These are phyloP conservation scores for Dryas integrifolia DNA, from an alignment of 331 rosid species.

Conservation along the genomic window DNA sequence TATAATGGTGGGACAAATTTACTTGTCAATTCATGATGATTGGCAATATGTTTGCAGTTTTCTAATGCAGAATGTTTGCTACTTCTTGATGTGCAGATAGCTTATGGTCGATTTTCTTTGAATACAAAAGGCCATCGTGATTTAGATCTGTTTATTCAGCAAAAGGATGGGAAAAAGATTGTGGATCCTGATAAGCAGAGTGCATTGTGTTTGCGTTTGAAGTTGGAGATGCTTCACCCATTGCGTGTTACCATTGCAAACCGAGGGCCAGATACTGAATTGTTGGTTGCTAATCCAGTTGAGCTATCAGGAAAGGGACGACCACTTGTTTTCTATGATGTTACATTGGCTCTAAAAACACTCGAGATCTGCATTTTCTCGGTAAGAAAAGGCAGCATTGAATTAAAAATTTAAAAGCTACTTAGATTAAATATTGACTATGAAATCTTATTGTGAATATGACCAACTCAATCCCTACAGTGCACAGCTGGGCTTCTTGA, in stretches of 20 bases:
- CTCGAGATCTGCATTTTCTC: constrained; percentile 74
- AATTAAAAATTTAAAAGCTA: not conserved
- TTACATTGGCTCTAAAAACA: constrained; percentile 62
- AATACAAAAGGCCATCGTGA: constrained; percentile 49
- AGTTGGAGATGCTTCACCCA: constrained; percentile 79
- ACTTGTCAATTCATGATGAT: not conserved
- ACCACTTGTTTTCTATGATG: constrained; percentile 75
- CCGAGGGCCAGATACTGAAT: constrained; percentile 77
- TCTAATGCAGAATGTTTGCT: constrained; percentile 11
- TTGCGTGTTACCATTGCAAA: constrained; percentile 62
- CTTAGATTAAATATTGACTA: constrained; percentile 5
- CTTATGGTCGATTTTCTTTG: constrained; percentile 60
- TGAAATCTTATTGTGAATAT: not conserved
- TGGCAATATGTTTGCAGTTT: not conserved
- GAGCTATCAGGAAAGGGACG: constrained; percentile 79
- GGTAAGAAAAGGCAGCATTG: constrained; percentile 43
- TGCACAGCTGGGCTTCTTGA: too few species aligned
- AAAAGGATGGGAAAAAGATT: constrained; percentile 61
- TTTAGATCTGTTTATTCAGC: constrained; percentile 71
- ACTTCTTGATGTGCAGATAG: constrained; percentile 45
- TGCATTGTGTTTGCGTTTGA: constrained; percentile 50
- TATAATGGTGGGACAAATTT: not conserved
- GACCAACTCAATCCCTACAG: not conserved
- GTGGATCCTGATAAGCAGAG: constrained; percentile 56
- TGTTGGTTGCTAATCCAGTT: constrained; percentile 76